Evolutionary conservation across 1,139 yeast genomes (phyloP).

Genomic region (Blastobotrys elegans): DNA sequence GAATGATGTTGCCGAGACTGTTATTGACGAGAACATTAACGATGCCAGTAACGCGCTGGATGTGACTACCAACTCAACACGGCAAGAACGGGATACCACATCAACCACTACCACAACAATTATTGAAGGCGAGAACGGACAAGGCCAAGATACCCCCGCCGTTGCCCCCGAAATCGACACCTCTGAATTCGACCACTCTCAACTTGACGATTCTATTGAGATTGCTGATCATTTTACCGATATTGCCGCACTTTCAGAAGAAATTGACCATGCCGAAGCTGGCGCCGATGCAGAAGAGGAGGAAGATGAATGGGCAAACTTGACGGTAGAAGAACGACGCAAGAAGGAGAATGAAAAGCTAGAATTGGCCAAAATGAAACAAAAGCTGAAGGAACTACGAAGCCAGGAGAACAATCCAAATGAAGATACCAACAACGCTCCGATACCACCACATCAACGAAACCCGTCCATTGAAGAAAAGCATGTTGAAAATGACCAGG

Average conservation of each 20-base stretch:
- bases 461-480: neutral
- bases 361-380: conserved; percentile 1
- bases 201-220: too few species aligned
- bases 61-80: too few species aligned
- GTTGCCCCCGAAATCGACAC: too few species aligned
- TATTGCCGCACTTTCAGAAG: neutral
- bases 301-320: neutral
- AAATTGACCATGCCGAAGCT: neutral
- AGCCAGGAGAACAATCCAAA: conserved; percentile 1
- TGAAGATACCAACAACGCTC: conserved; percentile 8
- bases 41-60: too few species aligned
- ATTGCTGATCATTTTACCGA: too few species aligned
- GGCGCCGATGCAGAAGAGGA: neutral
- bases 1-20: too few species aligned
- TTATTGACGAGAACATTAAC: too few species aligned
- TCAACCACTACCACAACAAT: neutral
- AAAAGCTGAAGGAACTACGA: conserved; percentile 1
- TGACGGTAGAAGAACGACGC: neutral
- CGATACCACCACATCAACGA: neutral
- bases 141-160: too few species aligned
- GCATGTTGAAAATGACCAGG: neutral
- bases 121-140: too few species aligned
- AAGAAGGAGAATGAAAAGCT: neutral
- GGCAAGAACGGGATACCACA: neutral
- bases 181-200: too few species aligned